Conservation (phyloP, 306 rosid species). For the Vigna mungo region DNA sequence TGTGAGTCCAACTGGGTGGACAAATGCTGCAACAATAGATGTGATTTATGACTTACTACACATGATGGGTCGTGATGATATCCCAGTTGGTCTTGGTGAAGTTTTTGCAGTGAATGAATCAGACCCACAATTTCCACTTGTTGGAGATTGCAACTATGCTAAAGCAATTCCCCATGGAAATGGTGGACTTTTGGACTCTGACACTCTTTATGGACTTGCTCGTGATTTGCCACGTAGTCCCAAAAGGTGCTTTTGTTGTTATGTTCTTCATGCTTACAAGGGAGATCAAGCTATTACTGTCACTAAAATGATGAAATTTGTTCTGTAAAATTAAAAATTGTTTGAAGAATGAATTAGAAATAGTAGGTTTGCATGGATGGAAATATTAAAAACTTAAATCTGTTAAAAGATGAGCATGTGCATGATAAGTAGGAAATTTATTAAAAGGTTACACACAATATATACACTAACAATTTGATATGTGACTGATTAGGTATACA, state of each 20-base stretch:
- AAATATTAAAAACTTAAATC: too few relatives aligned
- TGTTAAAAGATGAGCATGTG: too few relatives aligned
- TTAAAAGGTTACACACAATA: neutral
- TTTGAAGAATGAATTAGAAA: too few relatives aligned
- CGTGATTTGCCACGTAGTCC: constrained; percentile 83
- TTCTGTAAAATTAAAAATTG: too few relatives aligned
- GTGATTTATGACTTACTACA: constrained; percentile 79
- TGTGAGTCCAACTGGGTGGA: constrained; percentile 95
- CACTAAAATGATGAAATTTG: too few relatives aligned
- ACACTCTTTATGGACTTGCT: constrained; percentile 90
- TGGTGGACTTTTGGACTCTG: constrained; percentile 89
- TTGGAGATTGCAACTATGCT: constrained; percentile 73
- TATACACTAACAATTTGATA: constrained; percentile 17
- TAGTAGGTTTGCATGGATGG: too few relatives aligned
- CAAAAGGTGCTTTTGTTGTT: constrained; percentile 60
- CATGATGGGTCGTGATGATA: constrained; percentile 98
- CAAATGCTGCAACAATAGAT: constrained; percentile 90
- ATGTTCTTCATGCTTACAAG: neutral
- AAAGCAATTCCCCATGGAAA: constrained; percentile 85
- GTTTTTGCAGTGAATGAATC: constrained; percentile 72
- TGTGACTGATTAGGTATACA: constrained; percentile 63
- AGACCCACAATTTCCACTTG: constrained; percentile 53
- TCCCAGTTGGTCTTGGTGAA: constrained; percentile 83
- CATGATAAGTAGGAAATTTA: neutral
- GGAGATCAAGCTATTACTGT: too few relatives aligned